phyloP scores from a whole-genome alignment of 129 eudicot genomes.

The Daucus carota region DNA sequence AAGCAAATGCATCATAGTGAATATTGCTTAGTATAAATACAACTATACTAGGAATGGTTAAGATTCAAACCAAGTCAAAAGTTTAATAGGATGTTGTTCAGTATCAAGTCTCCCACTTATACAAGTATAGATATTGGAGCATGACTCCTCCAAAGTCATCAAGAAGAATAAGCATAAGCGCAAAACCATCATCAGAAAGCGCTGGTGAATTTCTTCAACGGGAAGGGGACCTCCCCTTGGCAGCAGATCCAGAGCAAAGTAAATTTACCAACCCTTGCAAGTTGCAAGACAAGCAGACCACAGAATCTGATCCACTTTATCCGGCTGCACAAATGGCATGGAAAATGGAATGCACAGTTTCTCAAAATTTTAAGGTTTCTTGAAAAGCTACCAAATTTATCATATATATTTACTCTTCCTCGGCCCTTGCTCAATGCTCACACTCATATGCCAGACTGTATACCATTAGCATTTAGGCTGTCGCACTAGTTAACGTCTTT shows the following conservation, averaged over 20 bases:
- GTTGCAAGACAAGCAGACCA: not conserved
- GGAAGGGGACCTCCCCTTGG: not conserved
- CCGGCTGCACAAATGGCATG: not conserved
- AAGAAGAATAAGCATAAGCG: not conserved
- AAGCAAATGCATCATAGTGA: no score
- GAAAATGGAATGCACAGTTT: no score
- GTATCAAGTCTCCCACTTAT: no score
- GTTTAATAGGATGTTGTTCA: not conserved
- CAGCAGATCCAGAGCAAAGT: not conserved
- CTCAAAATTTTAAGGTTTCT: not conserved
- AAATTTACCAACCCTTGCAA: no score
- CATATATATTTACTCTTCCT: not conserved
- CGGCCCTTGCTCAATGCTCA: not conserved
- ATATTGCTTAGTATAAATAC: not conserved
- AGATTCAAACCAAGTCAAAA: not conserved
- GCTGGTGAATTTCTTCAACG: no score
- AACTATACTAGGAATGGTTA: not conserved
- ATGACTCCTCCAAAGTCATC: not conserved
- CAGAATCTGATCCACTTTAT: not conserved
- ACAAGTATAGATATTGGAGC: no score
- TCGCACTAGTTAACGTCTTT: not conserved
- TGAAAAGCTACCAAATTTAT: not conserved
- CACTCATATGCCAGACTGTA: no score
- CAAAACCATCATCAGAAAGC: no score
- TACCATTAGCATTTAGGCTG: not conserved